A percentile compares a stretch with the other conserved stretches of the same genome.
These are phyloP conservation scores for Nicotiana tomentosiformis DNA, from an alignment of 257 asterid genomes.

Conservation along the genomic window DNA sequence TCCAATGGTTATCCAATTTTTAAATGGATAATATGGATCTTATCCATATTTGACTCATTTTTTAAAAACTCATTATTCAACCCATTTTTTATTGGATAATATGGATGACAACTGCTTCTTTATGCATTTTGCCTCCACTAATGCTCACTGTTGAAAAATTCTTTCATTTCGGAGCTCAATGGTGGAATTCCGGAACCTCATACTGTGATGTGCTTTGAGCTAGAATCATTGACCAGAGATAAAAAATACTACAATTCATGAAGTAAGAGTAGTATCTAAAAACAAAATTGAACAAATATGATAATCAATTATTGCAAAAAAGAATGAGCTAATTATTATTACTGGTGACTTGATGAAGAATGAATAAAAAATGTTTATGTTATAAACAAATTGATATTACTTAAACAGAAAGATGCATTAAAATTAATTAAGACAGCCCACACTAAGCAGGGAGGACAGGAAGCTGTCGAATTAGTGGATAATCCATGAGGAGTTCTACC, in stretches of 20 bases:
- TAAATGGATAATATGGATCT: too few species aligned
- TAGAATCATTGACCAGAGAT: not conserved
- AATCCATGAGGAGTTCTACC: not conserved
- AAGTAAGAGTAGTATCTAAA: not conserved
- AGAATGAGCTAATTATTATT: not conserved
- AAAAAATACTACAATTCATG: not conserved
- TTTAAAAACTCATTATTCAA: too few species aligned
- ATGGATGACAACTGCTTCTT: too few species aligned
- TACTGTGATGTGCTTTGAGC: not conserved
- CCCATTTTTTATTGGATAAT: too few species aligned
- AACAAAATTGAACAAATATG: not conserved
- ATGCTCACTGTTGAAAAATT: not conserved
- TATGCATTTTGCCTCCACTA: too few species aligned
- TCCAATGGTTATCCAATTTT: too few species aligned
- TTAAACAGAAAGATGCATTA: not conserved
- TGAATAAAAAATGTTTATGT: not conserved
- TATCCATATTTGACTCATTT: too few species aligned
- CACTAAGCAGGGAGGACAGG: not conserved
- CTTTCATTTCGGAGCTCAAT: not conserved
- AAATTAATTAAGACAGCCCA: constrained; percentile 1
- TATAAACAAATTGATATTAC: not conserved
- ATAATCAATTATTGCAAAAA: not conserved
- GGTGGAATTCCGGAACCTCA: too few species aligned
- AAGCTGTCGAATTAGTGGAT: constrained; percentile 1
- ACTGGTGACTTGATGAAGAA: not conserved